Conservation (phyloP, 495 filamentous ascomycete genomes). For the Hypoxylon intermedium region DNA sequence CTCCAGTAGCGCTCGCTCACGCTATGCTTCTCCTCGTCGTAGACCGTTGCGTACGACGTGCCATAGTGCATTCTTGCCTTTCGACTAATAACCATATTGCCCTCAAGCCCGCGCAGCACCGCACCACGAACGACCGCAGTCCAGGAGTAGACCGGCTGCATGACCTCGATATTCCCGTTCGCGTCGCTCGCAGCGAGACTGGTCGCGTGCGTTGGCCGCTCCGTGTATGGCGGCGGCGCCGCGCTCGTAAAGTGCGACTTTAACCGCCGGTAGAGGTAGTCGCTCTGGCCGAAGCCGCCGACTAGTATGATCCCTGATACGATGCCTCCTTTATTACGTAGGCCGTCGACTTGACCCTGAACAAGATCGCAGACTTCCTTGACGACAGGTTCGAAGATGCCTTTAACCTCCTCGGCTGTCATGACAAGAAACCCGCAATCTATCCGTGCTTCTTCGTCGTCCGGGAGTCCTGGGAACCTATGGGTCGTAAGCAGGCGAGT, state of each 20-base stretch:
- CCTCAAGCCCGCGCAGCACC: slow-evolving; percentile 72
- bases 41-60: slow-evolving; percentile 78
- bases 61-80: slow-evolving; percentile 77
- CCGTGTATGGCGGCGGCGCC: slow-evolving; percentile 70
- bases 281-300: slow-evolving; percentile 73
- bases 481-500: background rate
- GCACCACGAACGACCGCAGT: slow-evolving; percentile 76
- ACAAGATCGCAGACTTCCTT: slow-evolving; percentile 68
- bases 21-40: slow-evolving; percentile 71
- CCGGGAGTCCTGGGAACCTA: slow-evolving; percentile 72
- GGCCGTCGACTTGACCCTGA: slow-evolving; percentile 64
- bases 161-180: slow-evolving; percentile 67
- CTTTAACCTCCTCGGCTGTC: slow-evolving; percentile 64
- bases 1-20: slow-evolving; percentile 75
- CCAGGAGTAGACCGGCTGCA: slow-evolving; percentile 80
- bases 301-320: slow-evolving; percentile 74
- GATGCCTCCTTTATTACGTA: slow-evolving; percentile 65
- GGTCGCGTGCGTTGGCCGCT: slow-evolving; percentile 64
- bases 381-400: slow-evolving; percentile 71
- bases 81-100: slow-evolving; percentile 71
- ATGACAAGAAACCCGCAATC: slow-evolving; percentile 71
- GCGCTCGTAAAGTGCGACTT: slow-evolving; percentile 70
- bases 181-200: slow-evolving; percentile 47
- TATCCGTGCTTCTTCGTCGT: slow-evolving; percentile 67
- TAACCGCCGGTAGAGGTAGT: slow-evolving; percentile 70